phyloP scores from a whole-genome alignment of 805 yeast genomes.

The Starmerella vaccinii region DNA sequence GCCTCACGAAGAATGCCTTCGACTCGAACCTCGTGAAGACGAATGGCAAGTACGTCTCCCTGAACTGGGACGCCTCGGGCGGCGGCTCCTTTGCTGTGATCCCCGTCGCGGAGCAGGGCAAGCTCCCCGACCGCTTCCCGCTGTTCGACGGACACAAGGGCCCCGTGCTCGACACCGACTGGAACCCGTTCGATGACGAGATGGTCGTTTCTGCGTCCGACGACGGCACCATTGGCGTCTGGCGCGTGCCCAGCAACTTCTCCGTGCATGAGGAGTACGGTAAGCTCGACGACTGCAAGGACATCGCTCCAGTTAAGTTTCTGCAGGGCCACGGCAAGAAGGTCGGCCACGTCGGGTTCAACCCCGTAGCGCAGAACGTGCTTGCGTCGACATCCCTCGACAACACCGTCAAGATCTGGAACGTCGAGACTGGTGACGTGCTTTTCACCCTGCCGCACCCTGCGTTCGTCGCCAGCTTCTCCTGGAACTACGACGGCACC shows the following conservation, averaged over 20 bases:
- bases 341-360: conserved; percentile 84
- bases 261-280: conserved; percentile 44
- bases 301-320: conserved; percentile 58
- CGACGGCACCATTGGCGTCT: conserved; percentile 70
- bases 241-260: conserved; percentile 80
- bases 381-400: conserved; percentile 87
- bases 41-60: conserved; percentile 75
- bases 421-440: conserved; percentile 63
- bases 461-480: conserved; percentile 85
- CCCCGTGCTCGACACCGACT: conserved; percentile 88
- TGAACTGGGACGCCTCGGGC: conserved; percentile 90
- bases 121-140: conserved; percentile 86
- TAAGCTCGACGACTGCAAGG: conserved; percentile 47
- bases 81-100: conserved; percentile 97
- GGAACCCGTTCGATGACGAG: conserved; percentile 78
- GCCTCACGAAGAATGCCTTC: conserved; percentile 71
- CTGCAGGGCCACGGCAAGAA: conserved; percentile 83
- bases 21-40: conserved; percentile 83
- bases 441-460: conserved; percentile 69
- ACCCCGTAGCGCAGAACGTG: conserved; percentile 78
- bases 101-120: conserved; percentile 78
- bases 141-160: conserved; percentile 94
- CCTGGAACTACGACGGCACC: conserved; percentile 84
- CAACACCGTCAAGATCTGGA: conserved; percentile 86
- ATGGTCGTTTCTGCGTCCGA: conserved; percentile 72